phyloP scores from a whole-genome alignment of 176 grass and related monocot genomes.

The Metroxylon sagu region DNA sequence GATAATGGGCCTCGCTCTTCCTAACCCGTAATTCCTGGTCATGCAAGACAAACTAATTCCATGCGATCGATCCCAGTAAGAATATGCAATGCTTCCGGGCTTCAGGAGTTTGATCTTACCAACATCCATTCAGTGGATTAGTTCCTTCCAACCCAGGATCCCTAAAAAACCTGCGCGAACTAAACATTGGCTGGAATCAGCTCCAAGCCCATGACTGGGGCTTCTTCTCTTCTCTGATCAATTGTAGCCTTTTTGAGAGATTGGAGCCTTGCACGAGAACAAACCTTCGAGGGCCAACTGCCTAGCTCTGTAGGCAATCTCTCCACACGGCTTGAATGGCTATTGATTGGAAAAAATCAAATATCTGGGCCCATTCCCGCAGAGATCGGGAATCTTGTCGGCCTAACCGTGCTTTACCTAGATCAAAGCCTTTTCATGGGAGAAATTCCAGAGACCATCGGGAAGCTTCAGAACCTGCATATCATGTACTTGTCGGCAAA shows the following conservation, averaged over 20 bases:
- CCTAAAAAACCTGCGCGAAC: not conserved
- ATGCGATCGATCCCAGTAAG: not conserved
- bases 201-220: slow-evolving; percentile 3
- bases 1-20: slow-evolving; percentile 2
- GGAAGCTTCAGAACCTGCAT: not conserved
- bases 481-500: not conserved
- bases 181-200: not conserved
- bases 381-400: slow-evolving; percentile 8
- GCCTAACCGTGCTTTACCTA: not conserved
- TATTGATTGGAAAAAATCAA: not conserved
- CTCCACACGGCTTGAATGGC: not conserved
- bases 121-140: not conserved
- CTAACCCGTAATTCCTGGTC: not conserved
- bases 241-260: not conserved
- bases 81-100: not conserved
- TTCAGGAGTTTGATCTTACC: not conserved
- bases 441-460: not conserved
- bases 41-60: not conserved
- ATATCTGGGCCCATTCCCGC: slow-evolving; percentile 12
- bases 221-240: not conserved
- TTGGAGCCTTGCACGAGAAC: not conserved
- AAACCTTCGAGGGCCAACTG: not conserved
- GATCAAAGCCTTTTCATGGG: not conserved
- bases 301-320: slow-evolving; percentile 7
- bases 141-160: not conserved